Evolutionary conservation across 495 filamentous ascomycete genomes (phyloP), one percentile per base, ranked within the genome.

Genomic region (Aspergillus saccharolyticus): DNA sequence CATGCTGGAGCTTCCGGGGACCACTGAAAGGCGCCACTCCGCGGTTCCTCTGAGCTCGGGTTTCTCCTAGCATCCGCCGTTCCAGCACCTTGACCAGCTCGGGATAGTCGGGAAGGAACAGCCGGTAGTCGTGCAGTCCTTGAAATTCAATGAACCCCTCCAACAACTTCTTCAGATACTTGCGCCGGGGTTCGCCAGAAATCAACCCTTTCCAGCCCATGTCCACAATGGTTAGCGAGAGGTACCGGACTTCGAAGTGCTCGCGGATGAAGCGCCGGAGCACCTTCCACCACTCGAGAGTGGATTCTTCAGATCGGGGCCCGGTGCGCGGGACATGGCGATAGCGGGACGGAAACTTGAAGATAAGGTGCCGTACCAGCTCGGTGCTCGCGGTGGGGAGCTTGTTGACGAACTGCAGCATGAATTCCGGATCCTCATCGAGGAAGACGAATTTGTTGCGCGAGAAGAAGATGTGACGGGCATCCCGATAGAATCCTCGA

Each of bases 251-350:
- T n/a, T 63, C 50, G 46, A 66, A 69, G 51, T 69, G 63, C 44
- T 66, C 62, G 7, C 66, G 63, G 21, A 69, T 69, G 43, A 66
- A 69, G n/a, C 65, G 65, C 4, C 61, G 62, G 42, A 67, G 25
- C 28, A 67, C 59, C 14, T 54, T 49, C 65, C 65, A 67, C n/a
- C 61, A 64, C 5, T 59, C 55, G 7, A 66, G 2, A 16, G 54
- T 18, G 4, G 33, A 4, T 1, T 62, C 59, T 42, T 66, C 59
- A 0, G 39, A 24, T 39, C 50, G 49, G 20, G 52, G 19, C 16
- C 52, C 15, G 42, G 44, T 52, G 44, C 51, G 19, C 24, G 19
- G 17, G 43, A 33, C 5, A 16, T 14, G 33, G 15, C 64, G 62
- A 39, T 54, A 58, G 24, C 18, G n/a, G 7, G 42, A n/a, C 1